phyloP scores from a whole-genome alignment of 495 filamentous ascomycete species.

The Neurospora discreta region DNA sequence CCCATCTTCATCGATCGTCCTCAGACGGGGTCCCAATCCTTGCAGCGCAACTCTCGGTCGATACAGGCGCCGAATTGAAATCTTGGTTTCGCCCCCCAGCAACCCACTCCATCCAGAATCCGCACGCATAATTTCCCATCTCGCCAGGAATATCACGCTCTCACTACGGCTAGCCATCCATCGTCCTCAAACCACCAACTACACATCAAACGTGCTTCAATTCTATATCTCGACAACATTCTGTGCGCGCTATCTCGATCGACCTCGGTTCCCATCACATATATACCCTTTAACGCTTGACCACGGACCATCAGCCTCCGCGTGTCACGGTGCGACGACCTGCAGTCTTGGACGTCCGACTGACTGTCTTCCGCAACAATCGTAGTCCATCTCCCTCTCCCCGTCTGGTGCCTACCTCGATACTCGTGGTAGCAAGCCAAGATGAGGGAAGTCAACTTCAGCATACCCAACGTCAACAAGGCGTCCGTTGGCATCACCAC shows the following conservation, averaged over 20 bases:
- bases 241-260: background rate
- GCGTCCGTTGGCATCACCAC: constrained; percentile 98
- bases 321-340: background rate
- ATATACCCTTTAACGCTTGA: background rate
- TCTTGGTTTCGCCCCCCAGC: background rate
- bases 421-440: constrained; percentile 27
- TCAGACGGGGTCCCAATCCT: background rate
- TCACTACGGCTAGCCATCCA: background rate
- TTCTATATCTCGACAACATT: background rate
- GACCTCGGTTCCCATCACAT: background rate
- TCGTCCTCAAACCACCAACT: background rate
- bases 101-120: background rate
- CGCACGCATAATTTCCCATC: background rate
- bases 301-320: background rate
- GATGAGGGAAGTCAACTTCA: constrained; percentile 99
- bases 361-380: background rate
- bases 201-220: background rate
- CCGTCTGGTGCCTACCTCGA: constrained; percentile 24
- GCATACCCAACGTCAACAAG: constrained; percentile 99
- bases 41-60: background rate
- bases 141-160: background rate
- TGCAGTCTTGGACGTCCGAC: background rate
- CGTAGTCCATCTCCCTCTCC: constrained; percentile 7
- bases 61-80: background rate
- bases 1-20: constrained; percentile 8